phyloP scores from a whole-genome alignment of 805 yeast species.

The Zygoascus biomembranicola region DNA sequence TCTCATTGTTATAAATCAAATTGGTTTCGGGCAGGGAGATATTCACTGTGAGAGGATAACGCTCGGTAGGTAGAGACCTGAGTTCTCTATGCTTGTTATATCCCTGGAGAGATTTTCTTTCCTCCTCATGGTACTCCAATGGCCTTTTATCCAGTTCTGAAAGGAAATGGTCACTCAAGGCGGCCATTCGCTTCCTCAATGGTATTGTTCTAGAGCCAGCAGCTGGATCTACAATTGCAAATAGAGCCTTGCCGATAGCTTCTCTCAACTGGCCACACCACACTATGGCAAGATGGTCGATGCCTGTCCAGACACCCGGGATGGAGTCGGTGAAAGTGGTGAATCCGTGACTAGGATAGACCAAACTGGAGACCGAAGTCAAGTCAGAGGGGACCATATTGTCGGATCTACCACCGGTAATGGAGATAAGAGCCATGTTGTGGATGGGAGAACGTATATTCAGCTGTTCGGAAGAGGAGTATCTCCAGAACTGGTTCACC shows the following conservation, averaged over 20 bases:
- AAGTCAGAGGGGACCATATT: constrained; percentile 81
- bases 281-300: constrained; percentile 86
- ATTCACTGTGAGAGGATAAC: not conserved
- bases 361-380: constrained; percentile 56
- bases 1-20: not conserved
- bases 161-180: constrained; percentile 38
- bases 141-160: constrained; percentile 22
- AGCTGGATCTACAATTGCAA: constrained; percentile 34
- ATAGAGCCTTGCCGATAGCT: constrained; percentile 46
- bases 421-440: constrained; percentile 63
- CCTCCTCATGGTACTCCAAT: not conserved
- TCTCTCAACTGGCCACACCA: constrained; percentile 85
- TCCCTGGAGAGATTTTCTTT: not conserved
- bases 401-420: constrained; percentile 79
- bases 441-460: constrained; percentile 39
- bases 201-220: constrained; percentile 30
- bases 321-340: constrained; percentile 76
- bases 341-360: constrained; percentile 70
- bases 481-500: constrained; percentile 70
- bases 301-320: constrained; percentile 85
- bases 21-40: not conserved
- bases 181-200: constrained; percentile 47
- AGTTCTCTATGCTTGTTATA: not conserved
- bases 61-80: not conserved
- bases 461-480: constrained; percentile 35